Evolutionary conservation across 345 rosid species (phyloP).

Genomic region (Populus ilicifolia): DNA sequence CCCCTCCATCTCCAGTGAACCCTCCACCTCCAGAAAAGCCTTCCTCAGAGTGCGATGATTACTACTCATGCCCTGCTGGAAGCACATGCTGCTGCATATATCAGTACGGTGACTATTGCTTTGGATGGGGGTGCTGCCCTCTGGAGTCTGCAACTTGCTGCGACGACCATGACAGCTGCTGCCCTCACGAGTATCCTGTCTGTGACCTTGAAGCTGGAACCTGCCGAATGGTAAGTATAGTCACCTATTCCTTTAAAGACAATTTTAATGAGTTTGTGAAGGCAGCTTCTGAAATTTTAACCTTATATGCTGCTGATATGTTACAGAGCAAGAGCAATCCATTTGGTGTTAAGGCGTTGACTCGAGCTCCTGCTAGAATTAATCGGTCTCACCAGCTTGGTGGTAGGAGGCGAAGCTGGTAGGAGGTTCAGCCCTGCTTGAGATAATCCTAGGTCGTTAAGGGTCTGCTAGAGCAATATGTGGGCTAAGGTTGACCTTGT

Average conservation of each 20-base stretch:
- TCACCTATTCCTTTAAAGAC: no score
- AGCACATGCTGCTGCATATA: conserved; percentile 34
- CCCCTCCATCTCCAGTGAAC: conserved; percentile 30
- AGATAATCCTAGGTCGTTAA: background rate
- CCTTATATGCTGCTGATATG: background rate
- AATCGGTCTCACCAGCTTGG: background rate
- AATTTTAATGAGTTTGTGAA: background rate
- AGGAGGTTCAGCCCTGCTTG: background rate
- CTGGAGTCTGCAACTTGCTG: conserved; percentile 34
- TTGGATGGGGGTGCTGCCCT: conserved; percentile 36
- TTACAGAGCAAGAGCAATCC: conserved; percentile 31
- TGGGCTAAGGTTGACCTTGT: background rate
- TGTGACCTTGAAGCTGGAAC: conserved; percentile 25
- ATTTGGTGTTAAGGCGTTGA: conserved; percentile 18
- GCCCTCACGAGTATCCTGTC: conserved; percentile 29
- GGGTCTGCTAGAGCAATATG: background rate
- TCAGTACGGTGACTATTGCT: conserved; percentile 11
- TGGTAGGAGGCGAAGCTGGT: background rate
- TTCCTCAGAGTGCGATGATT: conserved; percentile 16
- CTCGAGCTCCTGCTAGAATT: conserved; percentile 16
- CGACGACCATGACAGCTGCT: conserved; percentile 28
- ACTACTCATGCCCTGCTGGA: conserved; percentile 24
- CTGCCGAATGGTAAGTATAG: conserved; percentile 18
- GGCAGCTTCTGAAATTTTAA: background rate
- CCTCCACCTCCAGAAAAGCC: conserved; percentile 25